phyloP scores from a whole-genome alignment of 257 asterid genomes.

The Solanum chiquidenum region DNA sequence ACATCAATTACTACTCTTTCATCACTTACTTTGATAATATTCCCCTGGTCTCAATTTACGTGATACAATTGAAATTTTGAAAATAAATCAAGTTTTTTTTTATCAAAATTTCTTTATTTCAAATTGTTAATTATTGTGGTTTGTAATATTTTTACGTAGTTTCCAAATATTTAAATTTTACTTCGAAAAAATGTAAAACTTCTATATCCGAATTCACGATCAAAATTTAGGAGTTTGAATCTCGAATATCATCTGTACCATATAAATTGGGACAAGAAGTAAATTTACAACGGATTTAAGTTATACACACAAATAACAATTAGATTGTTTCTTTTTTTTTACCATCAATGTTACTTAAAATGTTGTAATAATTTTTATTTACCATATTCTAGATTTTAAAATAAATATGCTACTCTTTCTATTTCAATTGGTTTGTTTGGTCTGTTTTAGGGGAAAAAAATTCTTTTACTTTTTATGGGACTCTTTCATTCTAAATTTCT shows the following conservation, averaged over 20 bases:
- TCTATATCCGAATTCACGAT: no score
- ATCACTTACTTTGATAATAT: not conserved
- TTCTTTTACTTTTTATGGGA: not conserved
- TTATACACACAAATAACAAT: not conserved
- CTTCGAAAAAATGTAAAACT: no score
- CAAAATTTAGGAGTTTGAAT: no score
- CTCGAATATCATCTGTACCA: no score
- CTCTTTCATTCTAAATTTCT: no score
- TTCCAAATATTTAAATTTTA: no score
- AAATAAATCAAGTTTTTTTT: no score
- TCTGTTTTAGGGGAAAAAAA: not conserved
- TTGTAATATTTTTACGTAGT: no score
- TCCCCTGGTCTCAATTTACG: accelerated
- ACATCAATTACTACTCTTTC: not conserved
- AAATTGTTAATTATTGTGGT: no score
- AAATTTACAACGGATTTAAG: not conserved
- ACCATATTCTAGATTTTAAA: not conserved
- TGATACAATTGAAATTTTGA: not conserved
- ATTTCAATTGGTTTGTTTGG: no score
- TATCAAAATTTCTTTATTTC: no score
- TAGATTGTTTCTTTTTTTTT: not conserved
- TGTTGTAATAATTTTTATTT: not conserved
- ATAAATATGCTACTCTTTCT: no score
- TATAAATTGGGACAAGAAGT: not conserved
- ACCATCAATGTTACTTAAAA: not conserved